Evolutionary conservation across 306 rosid genomes (phyloP), one percentile per base, ranked within the genome.

Genomic region (Begonia fuchsioides): DNA sequence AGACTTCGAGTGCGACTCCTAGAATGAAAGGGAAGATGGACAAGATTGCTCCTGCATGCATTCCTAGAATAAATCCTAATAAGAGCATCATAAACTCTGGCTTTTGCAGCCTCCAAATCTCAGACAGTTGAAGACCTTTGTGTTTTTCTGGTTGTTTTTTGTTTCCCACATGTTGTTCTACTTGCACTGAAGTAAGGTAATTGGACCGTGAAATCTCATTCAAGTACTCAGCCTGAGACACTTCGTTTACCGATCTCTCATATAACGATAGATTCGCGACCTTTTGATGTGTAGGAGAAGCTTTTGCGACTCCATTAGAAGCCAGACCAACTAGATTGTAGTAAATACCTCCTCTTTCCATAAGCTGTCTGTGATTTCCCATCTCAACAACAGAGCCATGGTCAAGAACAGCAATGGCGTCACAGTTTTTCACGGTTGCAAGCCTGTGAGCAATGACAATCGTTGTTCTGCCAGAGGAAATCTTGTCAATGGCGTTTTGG

Each of bases 391-490:
- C 79, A 53, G 76, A 66, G 53, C 96, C 96, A 53, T 43, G 56
- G 49, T 83, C 82, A 54, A 88, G 87, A 65, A 81, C 93, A 49
- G 72, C 90, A 68, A 88, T 75, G 51, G 80, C 62, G 47, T 88
- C 62, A 50, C 84, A 70, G 44, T 74, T 78, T 66, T 70, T 76
- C 18, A 83, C 90, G 10, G 96, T 81, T 26, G 93, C 80, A 57
- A 83, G 76, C 68, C 86, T 74, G 52, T 88, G 95, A 76, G 93
- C 95, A 52, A 83, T 88, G 55, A 83, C 83, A 51, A 78, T 71
- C 44, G 93, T 74, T 59, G 95, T 83, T 63, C 97, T 47, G 50
- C 86, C 80, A 9, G 63, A 53, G 18, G 86, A 83, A 53, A 81
- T 79, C 71, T 88, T 82, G 73, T 83, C 84, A 15, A 83, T 83